A percentile compares a stretch with the other conserved stretches of the same genome.
Evolutionary conservation across 1,284 basidiomycete genomes (phyloP).

Genomic region (Ustilago shanxiensis): DNA sequence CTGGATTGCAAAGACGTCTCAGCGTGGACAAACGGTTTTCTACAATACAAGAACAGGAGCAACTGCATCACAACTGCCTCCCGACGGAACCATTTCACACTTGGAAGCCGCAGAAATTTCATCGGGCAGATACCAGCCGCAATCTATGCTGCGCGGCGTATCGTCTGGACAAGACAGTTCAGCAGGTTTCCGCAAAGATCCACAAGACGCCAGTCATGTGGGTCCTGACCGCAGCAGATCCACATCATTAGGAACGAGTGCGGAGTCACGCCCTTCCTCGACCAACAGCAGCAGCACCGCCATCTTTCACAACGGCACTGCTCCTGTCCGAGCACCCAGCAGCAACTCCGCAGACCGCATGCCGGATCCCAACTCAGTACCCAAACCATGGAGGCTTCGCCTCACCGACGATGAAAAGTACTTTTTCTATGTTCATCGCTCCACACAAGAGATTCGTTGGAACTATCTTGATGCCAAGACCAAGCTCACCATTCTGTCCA

Average conservation of each 20-base stretch:
- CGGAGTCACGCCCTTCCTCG: slow-evolving; percentile 36
- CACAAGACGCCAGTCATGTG: slow-evolving; percentile 75
- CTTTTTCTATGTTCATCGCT: slow-evolving; percentile 52
- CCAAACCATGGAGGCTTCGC: slow-evolving; percentile 51
- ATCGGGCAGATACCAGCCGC: slow-evolving; percentile 17
- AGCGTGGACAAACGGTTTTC: slow-evolving; percentile 84
- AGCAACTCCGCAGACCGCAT: slow-evolving; percentile 45
- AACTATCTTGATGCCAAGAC: slow-evolving; percentile 48
- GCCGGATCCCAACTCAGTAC: slow-evolving; percentile 43
- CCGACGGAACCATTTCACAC: slow-evolving; percentile 11
- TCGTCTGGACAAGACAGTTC: slow-evolving; percentile 35
- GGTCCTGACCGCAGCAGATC: slow-evolving; percentile 71
- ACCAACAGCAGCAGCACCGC: slow-evolving; percentile 44
- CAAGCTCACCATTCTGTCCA: slow-evolving; percentile 49
- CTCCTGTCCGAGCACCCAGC: slow-evolving; percentile 34
- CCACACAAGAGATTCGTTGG: slow-evolving; percentile 50
- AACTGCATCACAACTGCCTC: slow-evolving; percentile 83
- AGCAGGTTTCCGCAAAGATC: slow-evolving; percentile 30
- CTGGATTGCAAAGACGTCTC: slow-evolving; percentile 72
- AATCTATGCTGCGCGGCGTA: slow-evolving; percentile 23
- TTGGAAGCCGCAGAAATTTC: slow-evolving; percentile 4
- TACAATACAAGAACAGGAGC: slow-evolving; percentile 91
- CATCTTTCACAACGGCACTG: slow-evolving; percentile 37
- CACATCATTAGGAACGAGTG: slow-evolving; percentile 20
- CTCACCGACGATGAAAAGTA: slow-evolving; percentile 53